Base-by-base conservation (phyloP, 106 monocot species). In the Posidonia australis region DNA sequence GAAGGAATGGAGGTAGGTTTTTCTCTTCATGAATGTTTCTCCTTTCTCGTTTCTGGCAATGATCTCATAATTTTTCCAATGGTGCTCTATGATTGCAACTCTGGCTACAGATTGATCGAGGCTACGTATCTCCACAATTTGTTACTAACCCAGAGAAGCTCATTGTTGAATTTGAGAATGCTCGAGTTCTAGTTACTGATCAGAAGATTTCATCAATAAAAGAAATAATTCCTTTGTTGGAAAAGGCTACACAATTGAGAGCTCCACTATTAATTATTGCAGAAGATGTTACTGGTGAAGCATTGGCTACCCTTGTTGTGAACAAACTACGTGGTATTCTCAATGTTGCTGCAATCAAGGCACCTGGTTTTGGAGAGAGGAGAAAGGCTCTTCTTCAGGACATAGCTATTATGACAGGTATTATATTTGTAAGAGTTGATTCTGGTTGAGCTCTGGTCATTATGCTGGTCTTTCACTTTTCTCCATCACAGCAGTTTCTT, bases 291-390 rank as follows among this genome's bases (percentile, higher is more conserved):
- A 78, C 83, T 18, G 87, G 87, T 51, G 83, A 87, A 66, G 87
- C 87, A 64, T 66, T 87, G 43, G 87, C 87, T 27, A 87, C 87
- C 23, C 87, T 87, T 62, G 87, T 87, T 62, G 87, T 87, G 22
- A 87, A 87, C 58, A 87, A 87, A 52, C 64, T 87, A 16, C 53
- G 87, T 11, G 87, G 87, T 14, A 76, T 87, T 53, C 63, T 87
- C 5, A 87, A 87, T 81, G 87, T 87, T 46, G 87, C 83, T 66
- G 87, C 87, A 25, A 87, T 87, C 41, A 87, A 87, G 61, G 87
- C 87, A 48, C 87, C 87, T 64, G 64, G 83, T 44, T 87, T 87
- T 76, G 87, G 87, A 55, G 87, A 87, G 73, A 83, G 87, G 26
- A 16, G 87, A 24, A 87, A 87, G 66, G 87, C 87, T 51, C 67